These are phyloP conservation scores for Boehmeria nivea DNA, from an alignment of 306 rosid species.

Conservation along the genomic window DNA sequence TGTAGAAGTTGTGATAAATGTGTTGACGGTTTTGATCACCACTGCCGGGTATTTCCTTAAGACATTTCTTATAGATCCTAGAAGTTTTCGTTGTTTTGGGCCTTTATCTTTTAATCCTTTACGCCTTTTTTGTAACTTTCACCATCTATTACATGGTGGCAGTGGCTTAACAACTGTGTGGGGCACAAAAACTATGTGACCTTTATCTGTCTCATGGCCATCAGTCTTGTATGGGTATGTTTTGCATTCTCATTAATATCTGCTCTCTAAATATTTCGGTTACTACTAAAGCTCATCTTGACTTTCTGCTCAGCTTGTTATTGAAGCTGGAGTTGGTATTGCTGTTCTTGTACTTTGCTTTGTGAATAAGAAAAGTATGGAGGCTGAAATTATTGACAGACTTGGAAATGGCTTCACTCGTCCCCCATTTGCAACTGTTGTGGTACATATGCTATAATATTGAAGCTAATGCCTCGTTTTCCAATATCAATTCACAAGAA, in stretches of 20 bases:
- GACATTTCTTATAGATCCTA: constrained; percentile 3
- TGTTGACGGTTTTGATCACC: constrained; percentile 97
- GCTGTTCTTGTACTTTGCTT: constrained; percentile 91
- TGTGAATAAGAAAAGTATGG: constrained; percentile 80
- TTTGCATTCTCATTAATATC: constrained; percentile 13
- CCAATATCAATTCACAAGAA: constrained; percentile 18
- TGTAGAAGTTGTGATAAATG: constrained; percentile 99
- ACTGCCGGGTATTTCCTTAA: constrained; percentile 69
- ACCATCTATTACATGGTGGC: constrained; percentile 44
- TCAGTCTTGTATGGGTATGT: constrained; percentile 85
- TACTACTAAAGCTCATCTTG: constrained; percentile 11
- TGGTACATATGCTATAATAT: constrained; percentile 46
- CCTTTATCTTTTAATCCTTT: constrained; percentile 13
- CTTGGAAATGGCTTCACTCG: constrained; percentile 99
- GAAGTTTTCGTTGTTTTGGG: constrained; percentile 14
- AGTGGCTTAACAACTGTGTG: constrained; percentile 99
- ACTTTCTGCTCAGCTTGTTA: constrained; percentile 54
- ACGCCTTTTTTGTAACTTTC: constrained; percentile 22
- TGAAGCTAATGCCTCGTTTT: constrained; percentile 18
- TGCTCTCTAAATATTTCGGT: constrained; percentile 4
- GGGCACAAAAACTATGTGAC: constrained; percentile 84
- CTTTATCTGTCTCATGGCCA: constrained; percentile 90
- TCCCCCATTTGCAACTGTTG: constrained; percentile 89
- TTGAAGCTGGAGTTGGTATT: constrained; percentile 93
- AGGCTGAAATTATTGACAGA: constrained; percentile 76